Evolutionary conservation across 2,329 filamentous ascomycete genomes (phyloP), one percentile per base, ranked within the genome.

Genomic region (Monilinia vaccinii-corymbosi): DNA sequence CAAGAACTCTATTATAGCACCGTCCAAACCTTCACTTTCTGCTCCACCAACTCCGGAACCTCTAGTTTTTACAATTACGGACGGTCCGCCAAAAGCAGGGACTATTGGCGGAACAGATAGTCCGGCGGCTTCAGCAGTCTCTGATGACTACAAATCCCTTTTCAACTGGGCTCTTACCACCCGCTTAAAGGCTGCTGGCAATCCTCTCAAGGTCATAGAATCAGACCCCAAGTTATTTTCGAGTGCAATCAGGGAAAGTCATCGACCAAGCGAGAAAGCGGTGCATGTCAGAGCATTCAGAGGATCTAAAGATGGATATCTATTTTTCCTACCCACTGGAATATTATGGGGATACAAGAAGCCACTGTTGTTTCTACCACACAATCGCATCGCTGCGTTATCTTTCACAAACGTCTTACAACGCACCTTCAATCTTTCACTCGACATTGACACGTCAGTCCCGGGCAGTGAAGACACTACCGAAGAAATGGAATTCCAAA

Each of bases 311-410:
- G 85, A 88, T 61, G 85, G 85, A 0, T 87, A 80, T 64, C 74
- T 88, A 1, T 88, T 87, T 68, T 87, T 88, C 69, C 73, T 88
- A 18, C 79, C 83, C 36, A 83, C 77, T 31, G 85, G 85, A 16
- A 87, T 88, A 58, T 70, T 88, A 9, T 88, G 84, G 83, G 84
- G 78, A 0, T 88, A 85, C 75, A 87, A 87, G 73, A 88, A 88
- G 71, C 85, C 85, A 0, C 71, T 88, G 2, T 73, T 86, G 25
- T 87, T 87, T 66, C 75, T 88, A 6, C 82, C 84, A 5, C 77
- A 86, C 21, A 78, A 81, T 56, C 77, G 79, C 14, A 83, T 88
- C 55, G 76, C 77, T 0, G 82, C 83, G 2, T 76, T 87, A n/a
- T 86, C 82, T 67, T 88, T 86, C 70, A 86, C 84, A 6, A 86